Evolutionary conservation across 2,329 filamentous ascomycete genomes (phyloP).

Genomic region (Calycina herbarum): DNA sequence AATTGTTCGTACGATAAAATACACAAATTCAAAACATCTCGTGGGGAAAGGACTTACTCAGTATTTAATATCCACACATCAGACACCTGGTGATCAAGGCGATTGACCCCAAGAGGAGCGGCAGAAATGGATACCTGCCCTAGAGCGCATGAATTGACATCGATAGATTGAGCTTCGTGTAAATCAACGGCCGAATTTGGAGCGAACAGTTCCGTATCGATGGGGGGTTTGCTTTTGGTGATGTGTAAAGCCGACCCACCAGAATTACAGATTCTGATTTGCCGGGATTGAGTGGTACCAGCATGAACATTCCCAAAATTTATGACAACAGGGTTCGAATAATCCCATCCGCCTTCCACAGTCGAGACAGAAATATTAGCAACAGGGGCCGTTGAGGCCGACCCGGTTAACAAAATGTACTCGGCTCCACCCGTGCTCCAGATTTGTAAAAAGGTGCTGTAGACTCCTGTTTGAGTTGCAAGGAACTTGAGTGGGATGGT

Average conservation of each 20-base stretch:
- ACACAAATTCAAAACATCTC: too few relatives aligned
- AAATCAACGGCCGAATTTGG: conserved; percentile 38
- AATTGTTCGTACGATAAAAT: too few relatives aligned
- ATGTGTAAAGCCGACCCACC: conserved; percentile 41
- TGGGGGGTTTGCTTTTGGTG: conserved; percentile 43
- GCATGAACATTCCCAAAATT: conserved; percentile 39
- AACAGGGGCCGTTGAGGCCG: conserved; percentile 39
- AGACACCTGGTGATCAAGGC: conserved; percentile 33
- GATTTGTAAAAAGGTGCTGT: conserved; percentile 39
- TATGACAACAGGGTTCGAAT: conserved; percentile 28
- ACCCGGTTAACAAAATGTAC: conserved; percentile 38
- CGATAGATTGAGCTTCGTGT: conserved; percentile 40
- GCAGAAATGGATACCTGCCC: conserved; percentile 39
- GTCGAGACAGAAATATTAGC: conserved; percentile 41
- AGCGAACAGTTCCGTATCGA: conserved; percentile 37
- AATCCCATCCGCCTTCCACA: conserved; percentile 39
- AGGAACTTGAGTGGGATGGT: conserved; percentile 40
- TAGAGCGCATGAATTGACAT: conserved; percentile 34
- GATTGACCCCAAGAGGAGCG: conserved; percentile 36
- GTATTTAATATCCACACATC: conserved; percentile 44
- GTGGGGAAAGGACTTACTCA: conserved; percentile 27
- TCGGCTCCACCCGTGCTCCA: conserved; percentile 41
- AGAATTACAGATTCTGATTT: conserved; percentile 38
- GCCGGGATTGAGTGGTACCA: conserved; percentile 26
- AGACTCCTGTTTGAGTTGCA: conserved; percentile 36